phyloP scores from a whole-genome alignment of 2,329 filamentous ascomycete species.

The Trichoderma afroharzianum region DNA sequence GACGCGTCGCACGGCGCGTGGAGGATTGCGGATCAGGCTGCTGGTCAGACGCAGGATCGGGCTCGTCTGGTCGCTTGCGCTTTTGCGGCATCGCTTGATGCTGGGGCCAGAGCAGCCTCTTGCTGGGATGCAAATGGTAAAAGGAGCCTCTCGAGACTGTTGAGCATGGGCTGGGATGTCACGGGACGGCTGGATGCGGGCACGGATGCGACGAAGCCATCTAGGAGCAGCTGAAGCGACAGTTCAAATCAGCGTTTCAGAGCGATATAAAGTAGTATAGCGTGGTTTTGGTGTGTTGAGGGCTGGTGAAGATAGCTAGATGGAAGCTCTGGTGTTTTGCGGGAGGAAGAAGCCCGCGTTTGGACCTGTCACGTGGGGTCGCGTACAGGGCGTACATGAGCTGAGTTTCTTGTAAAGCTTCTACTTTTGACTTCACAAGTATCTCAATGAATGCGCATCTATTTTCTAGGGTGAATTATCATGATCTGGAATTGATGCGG shows the following conservation, averaged over 20 bases:
- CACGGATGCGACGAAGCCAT: constrained; percentile 9
- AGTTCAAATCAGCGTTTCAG: not conserved
- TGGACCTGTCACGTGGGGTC: not conserved
- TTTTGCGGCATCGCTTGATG: constrained; percentile 34
- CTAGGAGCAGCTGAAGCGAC: not conserved
- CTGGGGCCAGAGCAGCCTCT: not conserved
- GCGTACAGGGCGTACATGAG: not conserved
- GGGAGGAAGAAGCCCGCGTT: not conserved
- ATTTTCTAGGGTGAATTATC: accelerated
- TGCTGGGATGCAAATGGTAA: not conserved
- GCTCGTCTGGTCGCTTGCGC: constrained; percentile 35
- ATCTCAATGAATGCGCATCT: not conserved
- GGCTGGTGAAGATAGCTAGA: not conserved
- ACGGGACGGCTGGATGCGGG: not conserved
- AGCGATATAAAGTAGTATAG: not conserved
- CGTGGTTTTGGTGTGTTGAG: not conserved
- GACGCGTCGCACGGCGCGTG: constrained; percentile 40
- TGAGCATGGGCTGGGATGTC: constrained; percentile 1
- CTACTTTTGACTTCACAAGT: too few species aligned
- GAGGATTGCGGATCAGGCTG: constrained; percentile 20
- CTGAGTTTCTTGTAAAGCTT: not conserved
- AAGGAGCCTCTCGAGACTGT: not conserved
- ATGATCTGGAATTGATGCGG: not conserved
- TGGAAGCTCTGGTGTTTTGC: not conserved
- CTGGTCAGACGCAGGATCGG: constrained; percentile 24